Conservation (phyloP, 805 yeast species). For the Candida corydali region DNA sequence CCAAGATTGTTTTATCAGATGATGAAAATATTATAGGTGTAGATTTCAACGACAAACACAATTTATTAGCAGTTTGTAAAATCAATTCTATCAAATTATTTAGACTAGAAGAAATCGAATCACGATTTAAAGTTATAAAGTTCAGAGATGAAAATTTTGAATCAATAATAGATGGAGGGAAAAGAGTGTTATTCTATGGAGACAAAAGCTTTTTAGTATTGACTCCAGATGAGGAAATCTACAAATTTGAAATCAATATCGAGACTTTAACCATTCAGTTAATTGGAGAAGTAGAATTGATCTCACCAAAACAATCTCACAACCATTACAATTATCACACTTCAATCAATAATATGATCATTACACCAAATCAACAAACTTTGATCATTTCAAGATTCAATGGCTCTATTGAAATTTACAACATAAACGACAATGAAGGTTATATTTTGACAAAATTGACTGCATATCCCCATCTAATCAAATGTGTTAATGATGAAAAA, state of each 20-base stretch:
- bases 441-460: constrained; percentile 55
- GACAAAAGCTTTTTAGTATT: constrained; percentile 46
- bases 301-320: constrained; percentile 30
- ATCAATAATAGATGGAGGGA: constrained; percentile 52
- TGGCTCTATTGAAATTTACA: constrained; percentile 58
- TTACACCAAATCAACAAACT: constrained; percentile 40
- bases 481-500: constrained; percentile 49
- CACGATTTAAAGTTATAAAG: constrained; percentile 48
- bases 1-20: constrained; percentile 62
- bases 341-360: constrained; percentile 46
- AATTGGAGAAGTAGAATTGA: constrained; percentile 40
- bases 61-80: constrained; percentile 69
- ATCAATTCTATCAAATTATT: constrained; percentile 66
- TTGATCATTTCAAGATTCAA: constrained; percentile 59
- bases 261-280: constrained; percentile 33
- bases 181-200: constrained; percentile 43
- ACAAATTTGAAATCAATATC: constrained; percentile 32
- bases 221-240: constrained; percentile 60
- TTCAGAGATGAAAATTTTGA: constrained; percentile 42
- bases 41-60: constrained; percentile 60
- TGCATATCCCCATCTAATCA: constrained; percentile 55
- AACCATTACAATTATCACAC: constrained; percentile 25
- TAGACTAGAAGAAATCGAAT: constrained; percentile 43
- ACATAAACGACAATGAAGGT: constrained; percentile 20
- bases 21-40: constrained; percentile 78